Evolutionary conservation across 148 eudicot species (phyloP).

Genomic region (Arbutus unedo): DNA sequence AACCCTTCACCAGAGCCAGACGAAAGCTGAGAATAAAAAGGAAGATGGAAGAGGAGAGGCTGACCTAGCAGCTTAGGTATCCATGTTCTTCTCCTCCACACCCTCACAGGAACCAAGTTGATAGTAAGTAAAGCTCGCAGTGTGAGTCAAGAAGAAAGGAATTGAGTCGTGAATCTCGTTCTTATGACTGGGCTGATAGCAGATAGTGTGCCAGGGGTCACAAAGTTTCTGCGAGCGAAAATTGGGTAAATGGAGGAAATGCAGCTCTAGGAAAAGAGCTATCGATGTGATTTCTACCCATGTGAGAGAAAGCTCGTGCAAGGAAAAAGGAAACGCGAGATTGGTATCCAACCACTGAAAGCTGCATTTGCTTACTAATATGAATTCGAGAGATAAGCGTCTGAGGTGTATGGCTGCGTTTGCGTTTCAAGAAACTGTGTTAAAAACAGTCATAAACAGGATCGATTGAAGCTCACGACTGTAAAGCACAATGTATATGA

Average conservation of each 20-base stretch:
- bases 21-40: too few species aligned
- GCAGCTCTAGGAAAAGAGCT: background rate
- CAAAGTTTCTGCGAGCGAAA: background rate
- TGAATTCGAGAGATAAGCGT: background rate
- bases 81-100: too few species aligned
- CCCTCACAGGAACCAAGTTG: too few species aligned
- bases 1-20: too few species aligned
- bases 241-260: constrained; percentile 6
- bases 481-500: background rate
- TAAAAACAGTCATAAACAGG: background rate
- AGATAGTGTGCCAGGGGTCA: background rate
- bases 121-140: too few species aligned
- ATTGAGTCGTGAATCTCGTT: too few species aligned
- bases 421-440: background rate
- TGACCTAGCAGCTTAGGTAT: too few species aligned
- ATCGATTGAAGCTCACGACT: background rate
- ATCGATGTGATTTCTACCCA: background rate
- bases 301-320: background rate
- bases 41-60: too few species aligned
- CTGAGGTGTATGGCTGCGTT: background rate
- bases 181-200: too few species aligned
- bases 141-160: too few species aligned
- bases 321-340: background rate
- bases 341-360: too few species aligned
- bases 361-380: background rate